Evolutionary conservation across 139 green algal species (phyloP), one percentile per base, ranked within the genome.

Genomic region (Nannochloris sp.): DNA sequence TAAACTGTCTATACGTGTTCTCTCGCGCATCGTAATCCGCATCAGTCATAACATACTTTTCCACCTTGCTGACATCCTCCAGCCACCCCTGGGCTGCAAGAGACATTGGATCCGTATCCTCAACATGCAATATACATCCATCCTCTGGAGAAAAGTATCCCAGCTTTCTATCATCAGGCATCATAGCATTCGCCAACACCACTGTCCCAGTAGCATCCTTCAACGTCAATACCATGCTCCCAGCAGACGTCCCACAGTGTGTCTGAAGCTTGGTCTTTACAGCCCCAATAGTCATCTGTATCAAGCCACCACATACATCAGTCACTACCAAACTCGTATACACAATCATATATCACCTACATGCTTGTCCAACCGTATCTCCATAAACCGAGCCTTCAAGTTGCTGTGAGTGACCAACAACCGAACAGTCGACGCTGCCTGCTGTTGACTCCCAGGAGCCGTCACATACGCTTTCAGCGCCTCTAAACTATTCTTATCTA

Each of bases 1-100:
- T 93, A 77, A 76, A 96, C 53, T 88, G 83, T 20, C 84, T 75
- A 77, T 94, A 97, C 2, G 91, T 95, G 57, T 94, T 91, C 50
- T 97, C 91, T 11, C 90, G 69, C 55, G 77, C 72, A 40, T 80
- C 66, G 62, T 99, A 99, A 10, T 85, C 91, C 56, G 94, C 89
- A 33, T 99, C 94, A 30, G 82, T 91, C 75, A 99, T 97, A 2
- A 79, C 77, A 59, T 97, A 99, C 82, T 99, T 99, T 36, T 94
- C 67, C 43, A 99, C 92, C 62, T 96, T 87, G 46, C 67, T 85
- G 1, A 81, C 82, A 75, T 99, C 94, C 69, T 99, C 94, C 65
- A 99, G 81, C 90, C 92, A 96, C 8, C 92, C 91, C 51, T 85
- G 72, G 25, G 84, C 84, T 13, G 82, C 88, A 4, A 87, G 49